Evolutionary conservation across 1,284 basidiomycete genomes (phyloP).

Genomic region (Naganishia albida): DNA sequence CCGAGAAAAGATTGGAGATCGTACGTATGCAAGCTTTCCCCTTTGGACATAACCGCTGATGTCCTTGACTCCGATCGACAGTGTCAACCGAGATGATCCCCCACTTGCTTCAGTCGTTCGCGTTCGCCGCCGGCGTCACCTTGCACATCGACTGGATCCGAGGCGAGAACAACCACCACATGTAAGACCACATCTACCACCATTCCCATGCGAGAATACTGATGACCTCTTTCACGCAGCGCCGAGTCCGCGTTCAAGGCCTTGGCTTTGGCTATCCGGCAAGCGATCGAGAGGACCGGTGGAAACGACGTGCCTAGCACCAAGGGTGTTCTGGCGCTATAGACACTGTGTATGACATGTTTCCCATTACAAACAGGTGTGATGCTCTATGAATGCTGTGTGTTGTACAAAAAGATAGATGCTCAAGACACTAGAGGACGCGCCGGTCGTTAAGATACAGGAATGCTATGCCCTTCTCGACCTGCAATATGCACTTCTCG

Average conservation of each 20-base stretch:
- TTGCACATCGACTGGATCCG: slow-evolving; percentile 86
- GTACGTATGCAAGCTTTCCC: slow-evolving; percentile 44
- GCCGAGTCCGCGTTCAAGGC: slow-evolving; percentile 98
- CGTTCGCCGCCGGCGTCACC: slow-evolving; percentile 53
- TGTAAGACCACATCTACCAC: slow-evolving; percentile 60
- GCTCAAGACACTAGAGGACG: background rate
- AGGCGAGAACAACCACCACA: slow-evolving; percentile 97
- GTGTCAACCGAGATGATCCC: slow-evolving; percentile 92
- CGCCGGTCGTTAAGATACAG: background rate
- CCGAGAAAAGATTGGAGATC: slow-evolving; percentile 95
- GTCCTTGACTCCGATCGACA: slow-evolving; percentile 25
- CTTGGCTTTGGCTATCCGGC: slow-evolving; percentile 87
- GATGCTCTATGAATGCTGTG: slow-evolving; percentile 4
- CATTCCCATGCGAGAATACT: slow-evolving; percentile 7
- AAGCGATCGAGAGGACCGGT: slow-evolving; percentile 88
- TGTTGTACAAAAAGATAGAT: slow-evolving; percentile 19
- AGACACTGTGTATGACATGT: slow-evolving; percentile 26
- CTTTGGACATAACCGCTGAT: background rate
- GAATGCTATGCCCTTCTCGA: background rate
- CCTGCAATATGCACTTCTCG: background rate
- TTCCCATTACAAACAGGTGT: background rate
- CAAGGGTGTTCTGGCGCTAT: slow-evolving; percentile 76
- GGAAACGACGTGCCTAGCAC: slow-evolving; percentile 92
- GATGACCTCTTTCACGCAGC: slow-evolving; percentile 56
- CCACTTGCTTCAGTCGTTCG: slow-evolving; percentile 54